Evolutionary conservation across 2,329 filamentous ascomycete genomes (phyloP), one percentile per base, ranked within the genome.

Genomic region (Peltaster fructicola): DNA sequence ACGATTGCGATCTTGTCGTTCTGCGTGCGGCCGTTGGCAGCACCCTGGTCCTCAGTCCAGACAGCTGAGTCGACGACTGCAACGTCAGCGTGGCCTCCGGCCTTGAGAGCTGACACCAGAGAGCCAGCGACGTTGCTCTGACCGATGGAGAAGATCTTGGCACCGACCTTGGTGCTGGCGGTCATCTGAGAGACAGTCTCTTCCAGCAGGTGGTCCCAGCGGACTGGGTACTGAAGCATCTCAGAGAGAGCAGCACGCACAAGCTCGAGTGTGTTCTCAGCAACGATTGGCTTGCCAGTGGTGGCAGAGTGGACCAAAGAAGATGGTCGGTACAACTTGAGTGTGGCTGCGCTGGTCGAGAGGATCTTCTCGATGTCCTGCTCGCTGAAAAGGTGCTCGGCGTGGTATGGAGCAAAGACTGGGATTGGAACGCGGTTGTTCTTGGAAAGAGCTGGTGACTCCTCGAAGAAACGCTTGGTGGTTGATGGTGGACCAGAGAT

Each of bases 1-100:
- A 91, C 75, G 33, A 91, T 82, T 29, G 81, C 81, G 33, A 91
- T 67, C 50, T 82, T 84, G 45, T 68, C 66, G 40, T 66, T 60
- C 32, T 62, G 57, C 15, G 53, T 61, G 30, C 56, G 57, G 24
- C 53, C 59, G 26, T 38, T 41, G 29, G 33, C 41, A 14, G 39
- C 29, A 25, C 36, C 40, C 7, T 38, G 25, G 4, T 34, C 34
- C n/a, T 44, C 37, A 3, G 32, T 32, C 59, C 61, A 64, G 3
- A 49, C 39, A 9, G 48, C 49, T 34, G 61, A 52, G 40, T 61
- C 58, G 15, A 51, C 44, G 10, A 55, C 43, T 3, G 48, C 40
- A 18, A 59, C 45, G 9, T 51, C 44, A n/a, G 47, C 40, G 39
- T 58, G 53, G 16, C 58, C 58, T 20, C 58, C 57, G 25, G 56